Conservation (phyloP, 805 yeast genomes). For the Nakazawaea anatomiae region DNA sequence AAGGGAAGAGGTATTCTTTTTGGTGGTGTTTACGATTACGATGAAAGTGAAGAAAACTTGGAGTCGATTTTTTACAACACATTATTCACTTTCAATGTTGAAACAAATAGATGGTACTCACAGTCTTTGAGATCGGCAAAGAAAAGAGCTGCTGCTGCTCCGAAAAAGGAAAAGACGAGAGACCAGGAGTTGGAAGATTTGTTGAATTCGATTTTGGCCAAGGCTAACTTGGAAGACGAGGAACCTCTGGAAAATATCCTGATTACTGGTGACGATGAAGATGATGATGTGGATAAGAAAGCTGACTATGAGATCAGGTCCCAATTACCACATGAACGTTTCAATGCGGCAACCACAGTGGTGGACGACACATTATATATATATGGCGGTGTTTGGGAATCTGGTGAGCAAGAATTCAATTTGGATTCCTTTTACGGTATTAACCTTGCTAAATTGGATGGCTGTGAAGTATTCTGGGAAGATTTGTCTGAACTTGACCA, state of each 20-base stretch:
- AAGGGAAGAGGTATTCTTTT: constrained; percentile 88
- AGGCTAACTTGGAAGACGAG: constrained; percentile 63
- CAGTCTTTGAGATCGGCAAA: constrained; percentile 57
- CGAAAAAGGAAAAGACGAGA: constrained; percentile 45
- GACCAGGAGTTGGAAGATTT: constrained; percentile 81
- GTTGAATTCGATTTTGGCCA: constrained; percentile 64
- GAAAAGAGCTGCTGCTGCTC: constrained; percentile 34
- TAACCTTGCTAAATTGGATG: constrained; percentile 83
- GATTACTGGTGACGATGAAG: constrained; percentile 28
- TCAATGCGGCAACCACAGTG: constrained; percentile 81
- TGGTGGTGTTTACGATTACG: constrained; percentile 94
- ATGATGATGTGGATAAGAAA: constrained; percentile 26
- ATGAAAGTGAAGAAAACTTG: constrained; percentile 89
- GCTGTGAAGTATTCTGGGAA: constrained; percentile 88
- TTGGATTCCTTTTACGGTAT: constrained; percentile 83
- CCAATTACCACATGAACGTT: constrained; percentile 81
- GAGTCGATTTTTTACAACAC: constrained; percentile 82
- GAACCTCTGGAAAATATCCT: constrained; percentile 35
- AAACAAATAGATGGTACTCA: constrained; percentile 83
- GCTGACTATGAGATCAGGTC: constrained; percentile 50
- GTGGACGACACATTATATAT: constrained; percentile 79
- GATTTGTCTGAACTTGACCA: constrained; percentile 55
- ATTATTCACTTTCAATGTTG: constrained; percentile 75
- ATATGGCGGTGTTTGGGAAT: constrained; percentile 87
- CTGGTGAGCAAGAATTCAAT: constrained; percentile 78